Conservation (phyloP, 2,329 filamentous ascomycete species). For the Phialemoniopsis sp. region DNA sequence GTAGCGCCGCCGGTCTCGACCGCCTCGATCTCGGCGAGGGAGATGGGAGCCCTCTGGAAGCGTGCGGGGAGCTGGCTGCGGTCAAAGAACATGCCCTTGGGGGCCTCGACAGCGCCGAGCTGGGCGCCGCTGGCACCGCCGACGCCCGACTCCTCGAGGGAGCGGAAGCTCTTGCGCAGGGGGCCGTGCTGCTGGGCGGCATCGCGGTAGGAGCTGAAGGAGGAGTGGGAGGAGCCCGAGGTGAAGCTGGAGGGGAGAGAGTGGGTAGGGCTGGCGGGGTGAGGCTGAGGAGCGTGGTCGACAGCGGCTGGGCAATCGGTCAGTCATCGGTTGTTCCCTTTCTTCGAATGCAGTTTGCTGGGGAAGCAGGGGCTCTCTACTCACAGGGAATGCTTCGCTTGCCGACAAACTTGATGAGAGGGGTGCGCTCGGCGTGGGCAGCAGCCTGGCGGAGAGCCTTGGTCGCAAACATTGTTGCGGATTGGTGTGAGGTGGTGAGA, state of each 20-base stretch:
- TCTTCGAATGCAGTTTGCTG: neutral
- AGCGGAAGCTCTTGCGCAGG: constrained; percentile 54
- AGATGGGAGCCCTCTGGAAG: constrained; percentile 74
- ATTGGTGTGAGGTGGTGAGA: too few relatives aligned
- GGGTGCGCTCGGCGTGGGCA: constrained; percentile 55
- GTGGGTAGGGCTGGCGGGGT: constrained; percentile 66
- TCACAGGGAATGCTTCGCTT: constrained; percentile 55
- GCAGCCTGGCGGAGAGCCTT: constrained; percentile 54
- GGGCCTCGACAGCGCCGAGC: constrained; percentile 68
- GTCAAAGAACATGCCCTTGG: constrained; percentile 79
- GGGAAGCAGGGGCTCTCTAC: constrained; percentile 19
- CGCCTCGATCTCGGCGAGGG: constrained; percentile 85
- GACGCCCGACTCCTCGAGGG: constrained; percentile 29
- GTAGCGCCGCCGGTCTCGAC: constrained; percentile 88
- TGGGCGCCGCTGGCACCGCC: constrained; percentile 64
- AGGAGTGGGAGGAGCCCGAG: constrained; percentile 43
- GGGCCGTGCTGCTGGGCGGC: constrained; percentile 76
- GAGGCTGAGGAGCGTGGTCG: constrained; percentile 69
- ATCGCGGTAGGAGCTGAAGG: constrained; percentile 74
- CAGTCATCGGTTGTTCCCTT: neutral
- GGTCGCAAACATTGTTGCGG: constrained; percentile 48
- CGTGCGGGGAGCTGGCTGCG: constrained; percentile 79
- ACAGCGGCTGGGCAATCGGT: constrained; percentile 47
- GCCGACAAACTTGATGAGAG: constrained; percentile 59
- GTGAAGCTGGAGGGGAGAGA: constrained; percentile 54